These are phyloP conservation scores for Penicillium angulare DNA, from an alignment of 495 filamentous ascomycete genomes.

Conservation along the genomic window DNA sequence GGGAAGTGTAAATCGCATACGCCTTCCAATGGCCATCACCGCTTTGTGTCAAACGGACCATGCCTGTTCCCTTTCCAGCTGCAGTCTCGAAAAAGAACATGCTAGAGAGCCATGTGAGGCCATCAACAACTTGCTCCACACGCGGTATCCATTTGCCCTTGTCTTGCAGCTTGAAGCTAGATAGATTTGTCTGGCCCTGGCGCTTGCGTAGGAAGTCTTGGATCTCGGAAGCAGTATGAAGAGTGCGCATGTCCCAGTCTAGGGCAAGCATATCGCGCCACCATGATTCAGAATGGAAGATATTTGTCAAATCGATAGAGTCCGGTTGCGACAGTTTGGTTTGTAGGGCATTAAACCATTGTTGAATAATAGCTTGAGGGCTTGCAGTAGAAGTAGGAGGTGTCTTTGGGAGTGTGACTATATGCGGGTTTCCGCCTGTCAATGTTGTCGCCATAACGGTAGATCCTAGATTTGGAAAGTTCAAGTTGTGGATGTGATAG, in stretches of 20 bases:
- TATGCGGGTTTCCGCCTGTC: constrained; percentile 28
- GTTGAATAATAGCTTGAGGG: constrained; percentile 27
- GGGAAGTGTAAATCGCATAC: constrained; percentile 60
- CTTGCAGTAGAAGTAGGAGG: constrained; percentile 16
- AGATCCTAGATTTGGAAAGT: neutral
- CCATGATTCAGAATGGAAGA: constrained; percentile 59
- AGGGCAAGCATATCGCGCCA: constrained; percentile 64
- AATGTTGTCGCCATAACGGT: constrained; percentile 24
- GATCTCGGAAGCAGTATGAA: constrained; percentile 51
- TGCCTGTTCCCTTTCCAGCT: constrained; percentile 55
- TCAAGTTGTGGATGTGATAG: neutral
- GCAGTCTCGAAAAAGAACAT: constrained; percentile 53
- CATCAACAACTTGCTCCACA: constrained; percentile 38
- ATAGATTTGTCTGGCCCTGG: constrained; percentile 32
- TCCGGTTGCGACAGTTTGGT: constrained; percentile 19
- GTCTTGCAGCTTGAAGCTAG: constrained; percentile 40
- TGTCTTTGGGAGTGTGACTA: constrained; percentile 33
- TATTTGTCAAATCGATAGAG: constrained; percentile 8
- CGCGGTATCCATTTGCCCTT: constrained; percentile 42
- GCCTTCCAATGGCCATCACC: constrained; percentile 57
- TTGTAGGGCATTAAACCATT: constrained; percentile 37
- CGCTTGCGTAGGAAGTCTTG: constrained; percentile 41
- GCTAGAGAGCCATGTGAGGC: constrained; percentile 49
- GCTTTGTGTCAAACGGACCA: constrained; percentile 52
- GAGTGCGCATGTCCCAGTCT: constrained; percentile 58